Evolutionary conservation across 192 early-diverging fungal genomes (phyloP), one percentile per base, ranked within the genome.

Genomic region (Dimargaris verticillata): DNA sequence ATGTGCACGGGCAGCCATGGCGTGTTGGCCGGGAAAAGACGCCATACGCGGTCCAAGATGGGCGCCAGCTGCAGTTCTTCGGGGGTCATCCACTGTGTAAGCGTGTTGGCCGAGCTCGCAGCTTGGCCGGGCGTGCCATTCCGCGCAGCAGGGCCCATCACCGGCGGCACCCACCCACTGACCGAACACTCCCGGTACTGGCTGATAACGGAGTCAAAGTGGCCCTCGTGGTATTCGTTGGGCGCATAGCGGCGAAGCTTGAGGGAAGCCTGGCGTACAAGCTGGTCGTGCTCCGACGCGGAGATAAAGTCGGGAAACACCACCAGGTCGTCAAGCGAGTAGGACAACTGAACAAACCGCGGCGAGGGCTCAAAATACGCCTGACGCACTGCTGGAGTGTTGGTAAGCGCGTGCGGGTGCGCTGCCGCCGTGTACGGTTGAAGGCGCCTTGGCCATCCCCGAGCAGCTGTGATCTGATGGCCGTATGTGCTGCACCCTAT

Each of bases 1-100:
- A 92, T 81, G 65, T 92, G 89, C 13, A 84, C 82, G 13, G 83
- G 74, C 15, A 88, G 64, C 87, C 87, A 92, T 20, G 75, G 68
- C 61, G 72, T 72, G 12, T 66, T 33, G 3, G 62, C 41, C 0
- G 86, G 79, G 43, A 88, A 79, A 57, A 78, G 62, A 13, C 66
- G 63, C 68, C 75, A 78, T 29, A 85, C 74, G 26, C 80, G 76
- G 7, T 80, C 68, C 26, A 84, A 66, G 44, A 88, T 71, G 26
- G 76, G 66, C 44, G 70, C 65, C 1, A 76, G 73, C 33, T 74
- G 62, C 7, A 68, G 68, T 26, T 72, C 78, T 29, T 72, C 64
- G 33, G 33, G 33, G 7, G 33, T 7, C 33, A 38, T 38, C 33
- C 33, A 38, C 33, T 7, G 33, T 7, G 33, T 38, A 38, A 38